Conservation (phyloP, 208 protist genomes). For the Trypanosoma theileri region DNA sequence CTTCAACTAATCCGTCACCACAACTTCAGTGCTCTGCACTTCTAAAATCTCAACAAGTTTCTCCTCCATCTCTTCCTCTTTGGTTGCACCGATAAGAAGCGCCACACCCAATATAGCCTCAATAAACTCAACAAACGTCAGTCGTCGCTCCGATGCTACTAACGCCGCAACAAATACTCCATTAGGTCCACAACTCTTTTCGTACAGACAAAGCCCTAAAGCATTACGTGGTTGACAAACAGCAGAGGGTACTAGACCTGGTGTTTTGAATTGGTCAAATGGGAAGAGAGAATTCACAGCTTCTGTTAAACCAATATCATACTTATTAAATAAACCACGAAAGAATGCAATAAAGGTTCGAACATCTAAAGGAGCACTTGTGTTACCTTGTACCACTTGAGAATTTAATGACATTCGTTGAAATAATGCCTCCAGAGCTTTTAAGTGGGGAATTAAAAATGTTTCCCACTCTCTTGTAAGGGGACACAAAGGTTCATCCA, state of each 20-base stretch:
- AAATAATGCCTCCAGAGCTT: conserved; percentile 32
- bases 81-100: conserved; percentile 26
- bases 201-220: conserved; percentile 39
- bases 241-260: conserved; percentile 33
- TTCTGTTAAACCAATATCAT: conserved; percentile 23
- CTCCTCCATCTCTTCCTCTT: conserved; percentile 7
- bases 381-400: conserved; percentile 4
- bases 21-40: background rate
- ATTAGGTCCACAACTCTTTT: conserved; percentile 29
- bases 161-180: conserved; percentile 28
- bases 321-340: conserved; percentile 7
- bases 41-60: conserved; percentile 18
- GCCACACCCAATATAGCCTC: conserved; percentile 50
- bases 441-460: conserved; percentile 30
- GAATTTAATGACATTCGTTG: conserved; percentile 23
- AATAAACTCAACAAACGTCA: conserved; percentile 81
- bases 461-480: conserved; percentile 30
- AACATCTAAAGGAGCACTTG: conserved; percentile 19
- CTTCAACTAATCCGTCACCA: background rate
- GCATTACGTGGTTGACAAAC: conserved; percentile 39
- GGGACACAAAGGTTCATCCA: conserved; percentile 44
- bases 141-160: conserved; percentile 35
- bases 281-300: conserved; percentile 29
- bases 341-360: conserved; percentile 28
- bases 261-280: conserved; percentile 29